These are phyloP conservation scores for Medicago arabica DNA, from an alignment of 306 rosid genomes.

Conservation along the genomic window DNA sequence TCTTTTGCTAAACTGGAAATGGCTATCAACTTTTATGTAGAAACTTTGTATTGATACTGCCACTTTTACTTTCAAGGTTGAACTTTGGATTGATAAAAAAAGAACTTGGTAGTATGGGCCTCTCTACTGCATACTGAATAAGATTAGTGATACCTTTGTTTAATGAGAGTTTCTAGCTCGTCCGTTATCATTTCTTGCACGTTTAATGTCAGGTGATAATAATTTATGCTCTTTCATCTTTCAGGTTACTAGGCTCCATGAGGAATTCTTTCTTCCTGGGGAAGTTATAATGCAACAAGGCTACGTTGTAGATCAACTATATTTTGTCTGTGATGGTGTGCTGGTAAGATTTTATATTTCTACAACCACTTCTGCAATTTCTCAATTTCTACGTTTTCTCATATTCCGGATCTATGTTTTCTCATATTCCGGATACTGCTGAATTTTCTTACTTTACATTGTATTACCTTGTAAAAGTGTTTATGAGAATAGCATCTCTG, in stretches of 20 bases:
- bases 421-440: neutral
- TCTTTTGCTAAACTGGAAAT: neutral
- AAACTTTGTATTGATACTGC: neutral
- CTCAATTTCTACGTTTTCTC: slow-evolving; percentile 25
- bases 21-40: neutral
- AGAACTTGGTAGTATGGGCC: neutral
- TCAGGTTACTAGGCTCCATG: slow-evolving; percentile 86
- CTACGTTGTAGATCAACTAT: slow-evolving; percentile 89
- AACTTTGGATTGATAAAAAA: slow-evolving; percentile 20
- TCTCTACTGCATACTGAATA: slow-evolving; percentile 14
- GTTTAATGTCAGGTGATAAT: slow-evolving; percentile 32
- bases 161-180: slow-evolving; percentile 1
- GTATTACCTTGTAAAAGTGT: slow-evolving; percentile 28
- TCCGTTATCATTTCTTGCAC: slow-evolving; percentile 19
- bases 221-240: slow-evolving; percentile 38
- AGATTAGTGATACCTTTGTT: slow-evolving; percentile 13
- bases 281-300: slow-evolving; percentile 93
- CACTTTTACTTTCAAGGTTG: slow-evolving; percentile 7
- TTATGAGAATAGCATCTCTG: neutral
- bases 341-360: slow-evolving; percentile 66
- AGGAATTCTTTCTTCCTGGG: slow-evolving; percentile 97
- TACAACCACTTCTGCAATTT: slow-evolving; percentile 14
- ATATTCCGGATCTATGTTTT: neutral
- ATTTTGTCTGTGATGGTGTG: slow-evolving; percentile 85
- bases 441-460: slow-evolving; percentile 13